phyloP scores from a whole-genome alignment of 2,329 filamentous ascomycete genomes.

The Ceratocystis albifundus region DNA sequence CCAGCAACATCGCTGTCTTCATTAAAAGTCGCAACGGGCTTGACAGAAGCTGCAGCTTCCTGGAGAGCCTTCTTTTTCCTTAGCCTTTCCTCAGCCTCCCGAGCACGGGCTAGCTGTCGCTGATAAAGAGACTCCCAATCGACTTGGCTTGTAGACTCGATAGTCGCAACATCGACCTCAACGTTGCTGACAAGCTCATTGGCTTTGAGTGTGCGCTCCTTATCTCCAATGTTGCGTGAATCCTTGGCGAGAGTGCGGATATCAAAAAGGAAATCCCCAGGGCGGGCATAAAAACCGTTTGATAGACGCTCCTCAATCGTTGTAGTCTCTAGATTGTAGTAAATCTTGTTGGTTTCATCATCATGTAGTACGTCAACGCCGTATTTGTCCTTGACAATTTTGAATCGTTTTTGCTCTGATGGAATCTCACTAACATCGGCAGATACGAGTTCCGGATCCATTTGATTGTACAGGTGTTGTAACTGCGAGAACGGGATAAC shows the following conservation, averaged over 20 bases:
- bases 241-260: constrained; percentile 78
- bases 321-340: constrained; percentile 85
- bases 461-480: constrained; percentile 72
- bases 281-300: constrained; percentile 89
- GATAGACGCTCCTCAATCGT: constrained; percentile 93
- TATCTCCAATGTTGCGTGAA: constrained; percentile 69
- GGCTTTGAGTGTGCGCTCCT: constrained; percentile 69
- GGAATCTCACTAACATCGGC: constrained; percentile 41
- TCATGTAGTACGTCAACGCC: constrained; percentile 68
- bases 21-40: not conserved
- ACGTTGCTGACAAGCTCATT: constrained; percentile 90
- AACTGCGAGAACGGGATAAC: constrained; percentile 64
- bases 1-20: constrained; percentile 44
- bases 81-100: constrained; percentile 47
- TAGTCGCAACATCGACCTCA: constrained; percentile 75
- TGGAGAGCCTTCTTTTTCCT: constrained; percentile 42
- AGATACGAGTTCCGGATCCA: constrained; percentile 58
- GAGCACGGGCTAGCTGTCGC: constrained; percentile 55
- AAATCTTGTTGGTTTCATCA: constrained; percentile 67
- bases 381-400: constrained; percentile 66
- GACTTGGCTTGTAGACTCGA: constrained; percentile 55
- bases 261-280: constrained; percentile 79
- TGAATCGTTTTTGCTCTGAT: constrained; percentile 58
- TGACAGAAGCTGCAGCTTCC: not conserved
- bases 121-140: constrained; percentile 76